Base-by-base conservation (phyloP, 2,329 filamentous ascomycete species). In the Fusarium phyllophilum region DNA sequence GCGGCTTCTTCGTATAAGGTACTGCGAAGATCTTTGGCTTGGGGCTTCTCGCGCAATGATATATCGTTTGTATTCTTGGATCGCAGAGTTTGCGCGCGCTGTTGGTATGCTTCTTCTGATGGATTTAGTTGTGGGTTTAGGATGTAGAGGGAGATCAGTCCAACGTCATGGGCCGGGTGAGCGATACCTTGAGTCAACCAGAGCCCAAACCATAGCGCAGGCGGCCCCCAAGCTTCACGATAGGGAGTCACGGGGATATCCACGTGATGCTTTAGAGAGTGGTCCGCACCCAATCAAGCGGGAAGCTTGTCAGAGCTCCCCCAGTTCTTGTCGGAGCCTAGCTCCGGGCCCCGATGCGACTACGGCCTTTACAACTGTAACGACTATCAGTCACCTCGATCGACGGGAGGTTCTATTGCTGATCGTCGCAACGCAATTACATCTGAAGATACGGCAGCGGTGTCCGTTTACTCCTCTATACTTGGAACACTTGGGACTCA, bases 291-390 rank as follows among this genome's bases (percentile, higher is more conserved):
- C 75, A 78, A 78, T 78, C 70, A 77, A 49, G 22, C 8, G 41
- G 12, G 36, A n/a, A 24, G 33, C 26, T 45, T 46, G 29, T 33
- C 20, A n/a, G 60, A 72, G 66, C 68, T 77, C 75, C 70, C 70
- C 56, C 48, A 49, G 62, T 59, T 55, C 58, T 38, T 44, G n/a
- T 70, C 62, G 72, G 72, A 72, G 66, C n/a, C 42, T 45, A 51
- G 68, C 62, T 72, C 76, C 68, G 69, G 62, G n/a, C 54, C 62
- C 72, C 69, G 68, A 72, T 72, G 68, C 66, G 74, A 73, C 67
- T 58, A 62, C 68, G 56, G 59, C 39, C 51, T 61, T 62, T 58
- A 62, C 54, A 48, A 70, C 57, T 46, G 49, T 66, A 49, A 68
- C 66, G 45, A 61, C 42, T 44, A 61, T 68, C 69, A 63, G 56